A percentile compares a stretch with the other conserved stretches of the same genome.
These are phyloP conservation scores for Dendrocalamus sinicus DNA, from an alignment of 176 grass and related monocot species.

Conservation along the genomic window DNA sequence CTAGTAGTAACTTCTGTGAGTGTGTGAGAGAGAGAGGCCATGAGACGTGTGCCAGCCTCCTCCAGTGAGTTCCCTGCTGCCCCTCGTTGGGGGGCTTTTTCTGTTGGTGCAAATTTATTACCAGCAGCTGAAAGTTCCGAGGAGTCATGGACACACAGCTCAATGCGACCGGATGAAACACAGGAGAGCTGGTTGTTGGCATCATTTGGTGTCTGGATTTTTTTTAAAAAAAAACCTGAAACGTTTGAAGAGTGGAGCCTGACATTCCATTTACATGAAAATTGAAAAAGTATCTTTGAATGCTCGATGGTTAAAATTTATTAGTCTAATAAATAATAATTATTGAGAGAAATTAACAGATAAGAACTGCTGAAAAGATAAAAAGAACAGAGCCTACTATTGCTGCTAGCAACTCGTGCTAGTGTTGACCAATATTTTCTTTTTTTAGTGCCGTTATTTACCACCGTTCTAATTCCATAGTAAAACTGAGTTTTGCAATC, in stretches of 20 bases:
- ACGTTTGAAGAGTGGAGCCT: not conserved
- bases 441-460: not conserved
- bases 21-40: not conserved
- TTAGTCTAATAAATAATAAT: too few relatives aligned
- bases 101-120: constrained; percentile 37
- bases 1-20: not conserved
- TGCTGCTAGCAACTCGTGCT: not conserved
- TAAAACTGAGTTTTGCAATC: not conserved
- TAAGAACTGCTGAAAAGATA: too few relatives aligned
- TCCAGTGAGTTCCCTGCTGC: not conserved
- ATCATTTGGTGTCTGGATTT: not conserved
- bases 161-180: constrained; percentile 24
- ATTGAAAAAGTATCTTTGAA: not conserved
- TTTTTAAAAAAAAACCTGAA: not conserved
- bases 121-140: constrained; percentile 50
- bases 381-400: too few relatives aligned
- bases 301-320: too few relatives aligned
- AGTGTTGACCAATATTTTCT: not conserved
- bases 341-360: too few relatives aligned
- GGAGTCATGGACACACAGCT: constrained; percentile 35
- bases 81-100: constrained; percentile 17
- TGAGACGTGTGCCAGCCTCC: not conserved
- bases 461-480: not conserved
- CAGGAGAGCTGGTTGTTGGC: not conserved
- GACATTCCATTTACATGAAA: constrained; percentile 27